These are phyloP conservation scores for Mycena capillaripes DNA, from an alignment of 768 basidiomycete genomes.

Conservation along the genomic window DNA sequence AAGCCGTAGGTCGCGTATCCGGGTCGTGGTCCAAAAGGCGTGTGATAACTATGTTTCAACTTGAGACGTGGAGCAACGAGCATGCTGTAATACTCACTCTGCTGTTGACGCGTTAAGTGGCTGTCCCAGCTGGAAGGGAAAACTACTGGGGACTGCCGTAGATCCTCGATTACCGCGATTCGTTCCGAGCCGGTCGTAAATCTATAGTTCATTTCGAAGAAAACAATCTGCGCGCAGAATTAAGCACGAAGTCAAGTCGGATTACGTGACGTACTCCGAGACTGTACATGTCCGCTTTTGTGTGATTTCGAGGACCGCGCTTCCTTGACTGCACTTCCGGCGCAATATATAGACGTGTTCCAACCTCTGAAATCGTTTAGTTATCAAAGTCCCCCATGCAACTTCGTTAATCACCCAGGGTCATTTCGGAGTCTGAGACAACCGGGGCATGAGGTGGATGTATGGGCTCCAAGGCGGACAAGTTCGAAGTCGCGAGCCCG, in stretches of 20 bases:
- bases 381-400: not conserved
- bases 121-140: slow-evolving; percentile 86
- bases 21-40: slow-evolving; percentile 89
- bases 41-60: slow-evolving; percentile 73
- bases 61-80: not conserved
- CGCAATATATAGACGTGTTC: slow-evolving; percentile 92
- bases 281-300: slow-evolving; percentile 95
- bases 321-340: slow-evolving; percentile 85
- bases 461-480: slow-evolving; percentile 85
- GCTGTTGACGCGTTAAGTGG: slow-evolving; percentile 70
- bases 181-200: slow-evolving; percentile 90
- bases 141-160: slow-evolving; percentile 78
- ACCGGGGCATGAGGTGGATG: slow-evolving; percentile 49
- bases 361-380: slow-evolving; percentile 71
- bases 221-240: slow-evolving; percentile 77
- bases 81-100: slow-evolving; percentile 64
- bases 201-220: slow-evolving; percentile 95
- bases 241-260: not conserved
- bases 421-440: slow-evolving; percentile 76
- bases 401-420: slow-evolving; percentile 64
- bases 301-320: slow-evolving; percentile 80
- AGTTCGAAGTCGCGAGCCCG: slow-evolving; percentile 88
- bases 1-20: slow-evolving; percentile 79
- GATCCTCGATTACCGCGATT: slow-evolving; percentile 83
- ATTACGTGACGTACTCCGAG: slow-evolving; percentile 74